These are phyloP conservation scores for Sugiyamaella lignohabitans DNA, from an alignment of 805 yeast species.

Conservation along the genomic window DNA sequence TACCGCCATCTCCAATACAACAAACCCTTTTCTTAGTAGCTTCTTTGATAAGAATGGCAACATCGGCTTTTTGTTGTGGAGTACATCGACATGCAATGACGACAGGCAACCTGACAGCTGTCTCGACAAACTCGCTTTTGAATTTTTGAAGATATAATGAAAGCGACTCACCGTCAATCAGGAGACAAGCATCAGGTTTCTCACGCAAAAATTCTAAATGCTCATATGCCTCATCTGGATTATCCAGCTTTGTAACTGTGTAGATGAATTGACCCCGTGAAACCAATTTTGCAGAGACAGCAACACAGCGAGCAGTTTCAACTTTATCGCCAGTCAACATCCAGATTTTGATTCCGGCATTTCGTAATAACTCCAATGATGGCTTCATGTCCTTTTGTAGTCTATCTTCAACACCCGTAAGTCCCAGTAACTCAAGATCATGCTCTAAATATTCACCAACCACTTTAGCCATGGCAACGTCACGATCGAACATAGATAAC, in stretches of 20 bases:
- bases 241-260: conserved; percentile 59
- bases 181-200: conserved; percentile 62
- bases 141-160: conserved; percentile 58
- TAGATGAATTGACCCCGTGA: conserved; percentile 92
- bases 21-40: conserved; percentile 86
- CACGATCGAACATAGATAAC: conserved; percentile 73
- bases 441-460: conserved; percentile 66
- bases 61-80: conserved; percentile 97
- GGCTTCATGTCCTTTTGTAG: conserved; percentile 87
- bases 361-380: conserved; percentile 83
- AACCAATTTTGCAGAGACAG: conserved; percentile 89
- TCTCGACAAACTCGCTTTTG: conserved; percentile 66
- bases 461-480: conserved; percentile 60
- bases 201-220: conserved; percentile 66
- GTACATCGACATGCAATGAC: conserved; percentile 98
- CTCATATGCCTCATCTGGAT: conserved; percentile 61
- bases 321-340: conserved; percentile 99
- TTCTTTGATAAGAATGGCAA: conserved; percentile 71
- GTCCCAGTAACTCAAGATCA: conserved; percentile 78
- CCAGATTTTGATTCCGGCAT: conserved; percentile 98
- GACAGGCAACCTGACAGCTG: conserved; percentile 75
- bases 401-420: conserved; percentile 97
- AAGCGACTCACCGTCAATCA: conserved; percentile 92
- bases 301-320: conserved; percentile 96
- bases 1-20: conserved; percentile 99